Conservation (phyloP, 129 eudicot genomes). For the Gnaphalium uliginosum region DNA sequence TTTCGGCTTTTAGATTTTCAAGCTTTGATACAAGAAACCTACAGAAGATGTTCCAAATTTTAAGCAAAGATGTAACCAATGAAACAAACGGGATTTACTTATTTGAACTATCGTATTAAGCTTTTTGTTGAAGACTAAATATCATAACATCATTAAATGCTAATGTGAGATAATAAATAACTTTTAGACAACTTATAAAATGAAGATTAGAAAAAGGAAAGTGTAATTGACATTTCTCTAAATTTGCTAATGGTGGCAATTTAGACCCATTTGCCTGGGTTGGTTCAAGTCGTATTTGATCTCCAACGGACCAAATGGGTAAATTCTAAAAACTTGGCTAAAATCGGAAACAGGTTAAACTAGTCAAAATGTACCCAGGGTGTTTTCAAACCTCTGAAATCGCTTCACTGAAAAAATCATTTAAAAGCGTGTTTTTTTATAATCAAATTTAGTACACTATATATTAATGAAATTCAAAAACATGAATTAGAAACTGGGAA, state of each 20-base stretch:
- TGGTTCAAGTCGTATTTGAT: background rate
- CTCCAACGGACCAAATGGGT: background rate
- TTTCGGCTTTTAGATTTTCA: constrained; percentile 51
- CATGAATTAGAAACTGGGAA: no score
- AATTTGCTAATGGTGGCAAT: background rate
- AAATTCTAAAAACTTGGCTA: background rate
- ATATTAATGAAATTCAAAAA: background rate
- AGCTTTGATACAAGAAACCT: constrained; percentile 80
- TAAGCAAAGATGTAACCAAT: background rate
- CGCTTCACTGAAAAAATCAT: background rate
- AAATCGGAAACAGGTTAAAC: background rate
- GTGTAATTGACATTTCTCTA: background rate
- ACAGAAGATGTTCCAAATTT: constrained; percentile 14
- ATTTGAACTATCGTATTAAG: background rate
- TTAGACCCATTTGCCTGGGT: constrained; percentile 1
- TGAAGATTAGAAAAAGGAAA: background rate
- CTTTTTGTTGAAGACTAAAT: background rate
- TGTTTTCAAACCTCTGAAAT: background rate
- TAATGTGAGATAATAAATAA: background rate
- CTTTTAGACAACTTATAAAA: background rate
- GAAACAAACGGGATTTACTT: background rate
- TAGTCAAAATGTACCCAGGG: background rate
- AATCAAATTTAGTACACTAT: background rate
- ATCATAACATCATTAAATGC: background rate
- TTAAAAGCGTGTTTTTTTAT: background rate